Evolutionary conservation across 2,329 filamentous ascomycete genomes (phyloP), one percentile per base, ranked within the genome.

Genomic region (Davidsoniella neocaledoniae): DNA sequence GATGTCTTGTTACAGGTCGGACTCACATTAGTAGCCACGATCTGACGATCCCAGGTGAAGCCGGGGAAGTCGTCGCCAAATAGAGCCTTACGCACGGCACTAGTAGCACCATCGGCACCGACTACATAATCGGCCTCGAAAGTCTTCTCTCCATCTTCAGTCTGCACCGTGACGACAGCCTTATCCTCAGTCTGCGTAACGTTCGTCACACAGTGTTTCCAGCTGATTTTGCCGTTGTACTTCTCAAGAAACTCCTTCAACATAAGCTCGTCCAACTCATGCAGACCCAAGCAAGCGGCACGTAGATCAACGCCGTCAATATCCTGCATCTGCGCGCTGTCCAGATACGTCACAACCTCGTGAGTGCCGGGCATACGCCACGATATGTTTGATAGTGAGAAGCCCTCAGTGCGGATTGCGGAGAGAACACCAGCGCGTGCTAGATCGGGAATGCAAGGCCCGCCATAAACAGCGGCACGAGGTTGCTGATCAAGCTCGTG

Each of bases 381-480:
- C 52, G 58, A 61, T 59, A 68, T 63, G 8, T 60, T 62, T 50
- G 59, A 62, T 21, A 66, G 57, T 29, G 61, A 62, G 57, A 69
- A 59, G 10, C 67, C 67, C 12, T 60, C 58, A 26, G 56, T 56
- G 1, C 62, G 63, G 26, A 70, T 59, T 56, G 63, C 57, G 26
- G 70, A 68, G 16, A 80, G 62, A 9, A 81, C 68, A 1, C 77
- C 77, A 0, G 77, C 77, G n/a, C 73, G 68, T 39, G 65, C 58
- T 45, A 82, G 67, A 52, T 77, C 75, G 38, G 71, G 71, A 41
- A 76, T 69, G 1, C 75, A 76, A 1, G 75, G 68, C 0, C 73
- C 67, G 3, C 72, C 74, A 58, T 79, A 80, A 60, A 79, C 74
- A 2, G 76, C 73, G 12, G 77, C 77, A 25, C 77, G 73, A 0